These are phyloP conservation scores for Marasmius sp. DNA, from an alignment of 1,284 basidiomycete genomes.

Conservation along the genomic window DNA sequence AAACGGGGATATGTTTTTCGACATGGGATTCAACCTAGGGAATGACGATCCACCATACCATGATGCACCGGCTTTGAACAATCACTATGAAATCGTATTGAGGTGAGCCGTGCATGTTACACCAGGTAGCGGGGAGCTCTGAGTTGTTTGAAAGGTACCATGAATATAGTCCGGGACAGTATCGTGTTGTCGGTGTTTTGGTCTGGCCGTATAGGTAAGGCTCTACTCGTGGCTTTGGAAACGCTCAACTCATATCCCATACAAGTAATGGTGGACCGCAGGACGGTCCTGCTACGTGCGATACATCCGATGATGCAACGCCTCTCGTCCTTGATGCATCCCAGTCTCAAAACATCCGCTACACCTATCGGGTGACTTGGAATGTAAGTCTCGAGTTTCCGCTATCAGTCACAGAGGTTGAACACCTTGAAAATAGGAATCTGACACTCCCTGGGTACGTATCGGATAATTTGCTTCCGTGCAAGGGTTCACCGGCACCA, in stretches of 20 bases:
- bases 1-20: constrained; percentile 83
- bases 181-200: constrained; percentile 87
- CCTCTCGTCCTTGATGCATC: constrained; percentile 68
- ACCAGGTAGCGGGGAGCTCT: constrained; percentile 1
- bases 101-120: constrained; percentile 42
- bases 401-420: constrained; percentile 8
- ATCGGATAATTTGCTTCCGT: not conserved
- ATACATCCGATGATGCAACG: constrained; percentile 32
- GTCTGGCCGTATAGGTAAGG: constrained; percentile 84
- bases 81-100: constrained; percentile 87
- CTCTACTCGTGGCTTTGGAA: not conserved
- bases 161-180: constrained; percentile 61
- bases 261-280: constrained; percentile 62
- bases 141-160: constrained; percentile 67
- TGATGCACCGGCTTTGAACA: constrained; percentile 77
- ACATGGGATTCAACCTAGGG: constrained; percentile 84
- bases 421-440: constrained; percentile 52
- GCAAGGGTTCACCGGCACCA: not conserved
- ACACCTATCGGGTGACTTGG: constrained; percentile 91
- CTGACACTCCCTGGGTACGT: constrained; percentile 80
- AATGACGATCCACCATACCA: constrained; percentile 58
- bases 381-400: constrained; percentile 48
- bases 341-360: constrained; percentile 69
- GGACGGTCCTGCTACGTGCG: constrained; percentile 39
- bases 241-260: constrained; percentile 5